Percentiles rank a stretch among this genome's conserved stretches.
Conservation (phyloP, 2,329 filamentous ascomycete genomes). For the Phialophora macrospora region DNA sequence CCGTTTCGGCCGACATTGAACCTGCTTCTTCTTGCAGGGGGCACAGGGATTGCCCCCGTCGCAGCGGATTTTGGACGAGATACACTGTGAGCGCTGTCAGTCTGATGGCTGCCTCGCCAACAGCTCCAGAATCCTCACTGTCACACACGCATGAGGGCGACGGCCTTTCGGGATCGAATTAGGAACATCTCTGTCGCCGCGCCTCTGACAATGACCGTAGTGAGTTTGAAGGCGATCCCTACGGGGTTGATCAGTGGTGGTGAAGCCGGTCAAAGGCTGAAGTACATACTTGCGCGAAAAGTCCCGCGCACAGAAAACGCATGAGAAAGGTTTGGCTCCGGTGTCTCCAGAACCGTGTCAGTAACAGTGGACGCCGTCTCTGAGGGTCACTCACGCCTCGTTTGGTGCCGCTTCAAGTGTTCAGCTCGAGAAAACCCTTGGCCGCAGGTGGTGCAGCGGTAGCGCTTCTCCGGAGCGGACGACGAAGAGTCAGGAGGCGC, state of each 20-base stretch:
- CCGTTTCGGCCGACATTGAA: conserved; percentile 45
- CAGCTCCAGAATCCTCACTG: conserved; percentile 42
- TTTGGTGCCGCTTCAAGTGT: conserved; percentile 55
- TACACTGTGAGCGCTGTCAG: conserved; percentile 45
- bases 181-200: conserved; percentile 51
- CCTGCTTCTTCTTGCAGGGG: conserved; percentile 51
- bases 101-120: no score
- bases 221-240: conserved; percentile 56
- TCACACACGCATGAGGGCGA: conserved; percentile 55
- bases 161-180: conserved; percentile 54
- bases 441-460: conserved; percentile 50
- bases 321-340: conserved; percentile 55
- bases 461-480: conserved; percentile 46
- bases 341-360: conserved; percentile 45
- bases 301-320: conserved; percentile 52
- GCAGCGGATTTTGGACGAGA: conserved; percentile 55
- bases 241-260: conserved; percentile 15
- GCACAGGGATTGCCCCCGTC: conserved; percentile 52
- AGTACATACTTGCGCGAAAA: conserved; percentile 49
- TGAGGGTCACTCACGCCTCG: conserved; percentile 47
- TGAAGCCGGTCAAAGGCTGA: background rate
- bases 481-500: conserved; percentile 11
- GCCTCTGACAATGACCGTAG: conserved; percentile 50
- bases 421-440: conserved; percentile 55
- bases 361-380: conserved; percentile 31